Evolutionary conservation across 208 protist species (phyloP), one percentile per base, ranked within the genome.

Genomic region (Hexamita inflata): DNA sequence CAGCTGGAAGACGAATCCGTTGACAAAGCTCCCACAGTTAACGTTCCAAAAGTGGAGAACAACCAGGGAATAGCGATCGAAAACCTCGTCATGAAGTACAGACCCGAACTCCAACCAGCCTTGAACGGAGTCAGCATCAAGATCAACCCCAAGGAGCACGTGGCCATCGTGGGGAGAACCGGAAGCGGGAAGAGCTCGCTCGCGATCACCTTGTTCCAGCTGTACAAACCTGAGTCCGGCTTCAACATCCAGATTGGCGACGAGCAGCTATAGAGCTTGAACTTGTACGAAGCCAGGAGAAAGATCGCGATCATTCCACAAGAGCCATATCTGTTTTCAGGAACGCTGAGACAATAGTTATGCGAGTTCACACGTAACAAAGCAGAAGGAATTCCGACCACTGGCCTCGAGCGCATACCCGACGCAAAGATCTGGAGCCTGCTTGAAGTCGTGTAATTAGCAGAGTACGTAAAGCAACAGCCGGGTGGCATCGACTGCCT

Each of bases 121-220:
- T 62, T 84, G 11, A 57, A 78, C 15, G 61, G 77, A n/a, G 42
- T 86, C 26, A 68, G 19, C 4, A 79, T 85, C n/a, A 30, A 45
- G 38, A 49, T 81, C 11, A 24, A 65, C 0, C 39, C 1, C 26
- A 73, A 60, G 24, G 79, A 85, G 58, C 85, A 80, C 65, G 40
- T 85, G 40, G 83, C 74, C n/a, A 67, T 86, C 40, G 77, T 83
- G 0, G 83, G 83, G 0, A 61, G 82, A 29, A 86, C 83, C n/a
- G 83, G 83, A 11, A 61, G 80, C 29, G 83, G 83, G 0, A 86
- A 86, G 75, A 77, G 75, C 0, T 75, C 78, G 15, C 15, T 84
- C 0, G 61, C 82, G 0, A n/a, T 59, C 0, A 61, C 53, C 1
- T 70, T 86, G 11, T 85, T 86, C 32, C 67, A 78, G 41, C 49